Percentiles rank a stretch among this genome's conserved stretches.
Conservation (phyloP, 805 yeast genomes). For the Metschnikowia proteae region DNA sequence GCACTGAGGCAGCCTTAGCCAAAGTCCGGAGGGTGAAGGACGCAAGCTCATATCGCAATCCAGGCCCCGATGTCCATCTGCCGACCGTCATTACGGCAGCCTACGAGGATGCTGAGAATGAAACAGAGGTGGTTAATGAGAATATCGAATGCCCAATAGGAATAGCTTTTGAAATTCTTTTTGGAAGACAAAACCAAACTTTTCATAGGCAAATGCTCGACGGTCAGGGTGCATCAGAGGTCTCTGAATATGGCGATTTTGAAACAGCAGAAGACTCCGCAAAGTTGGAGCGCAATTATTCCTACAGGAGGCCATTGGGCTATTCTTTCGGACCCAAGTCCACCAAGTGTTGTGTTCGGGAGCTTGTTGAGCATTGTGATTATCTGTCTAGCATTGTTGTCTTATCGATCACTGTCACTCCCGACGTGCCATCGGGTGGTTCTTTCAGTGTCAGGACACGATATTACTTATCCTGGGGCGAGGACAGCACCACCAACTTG, state of each 20-base stretch:
- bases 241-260: conserved; percentile 36
- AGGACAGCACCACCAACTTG: conserved; percentile 54
- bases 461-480: conserved; percentile 73
- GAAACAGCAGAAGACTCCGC: conserved; percentile 22
- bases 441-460: conserved; percentile 74
- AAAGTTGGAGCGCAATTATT: conserved; percentile 44
- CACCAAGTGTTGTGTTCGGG: conserved; percentile 62
- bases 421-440: conserved; percentile 85
- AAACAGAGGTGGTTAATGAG: conserved; percentile 54
- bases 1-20: not conserved
- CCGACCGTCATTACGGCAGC: conserved; percentile 35
- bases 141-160: conserved; percentile 62
- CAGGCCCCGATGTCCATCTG: conserved; percentile 45
- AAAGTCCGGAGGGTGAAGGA: conserved; percentile 32
- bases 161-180: conserved; percentile 51
- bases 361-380: conserved; percentile 52
- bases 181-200: conserved; percentile 52
- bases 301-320: conserved; percentile 60
- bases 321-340: conserved; percentile 76
- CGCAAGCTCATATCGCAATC: conserved; percentile 31
- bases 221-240: conserved; percentile 61
- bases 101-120: conserved; percentile 32
- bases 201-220: conserved; percentile 44
- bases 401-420: conserved; percentile 60
- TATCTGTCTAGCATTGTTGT: conserved; percentile 46